Percentiles rank a stretch among this genome's conserved stretches.
Conservation (phyloP, 2,329 filamentous ascomycete genomes). For the Leptographium radiaticola region DNA sequence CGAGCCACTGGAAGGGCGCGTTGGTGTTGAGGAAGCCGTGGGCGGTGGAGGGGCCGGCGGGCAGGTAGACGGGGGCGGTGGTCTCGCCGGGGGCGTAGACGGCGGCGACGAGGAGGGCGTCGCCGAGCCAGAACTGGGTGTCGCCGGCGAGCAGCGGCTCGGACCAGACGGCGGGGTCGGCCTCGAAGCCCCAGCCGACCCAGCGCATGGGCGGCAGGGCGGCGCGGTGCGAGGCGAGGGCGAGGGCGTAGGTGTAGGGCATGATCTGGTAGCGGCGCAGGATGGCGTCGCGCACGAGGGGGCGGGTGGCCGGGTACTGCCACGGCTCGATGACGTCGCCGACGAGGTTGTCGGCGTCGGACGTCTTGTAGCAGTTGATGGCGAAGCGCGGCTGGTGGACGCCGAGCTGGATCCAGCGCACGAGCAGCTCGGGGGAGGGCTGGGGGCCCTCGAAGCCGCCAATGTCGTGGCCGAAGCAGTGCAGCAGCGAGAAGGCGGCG, state of each 20-base stretch:
- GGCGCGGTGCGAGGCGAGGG: constrained; percentile 45
- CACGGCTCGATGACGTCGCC: constrained; percentile 67
- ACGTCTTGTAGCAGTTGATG: constrained; percentile 70
- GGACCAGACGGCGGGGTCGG: constrained; percentile 53
- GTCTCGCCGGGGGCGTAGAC: constrained; percentile 49
- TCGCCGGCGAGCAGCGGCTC: constrained; percentile 45
- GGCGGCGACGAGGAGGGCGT: constrained; percentile 50
- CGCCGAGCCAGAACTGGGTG: constrained; percentile 61
- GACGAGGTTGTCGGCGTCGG: constrained; percentile 47
- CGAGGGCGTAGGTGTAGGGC: constrained; percentile 56
- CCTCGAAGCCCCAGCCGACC: constrained; percentile 61
- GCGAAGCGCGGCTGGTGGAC: constrained; percentile 58
- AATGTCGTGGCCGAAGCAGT: constrained; percentile 62
- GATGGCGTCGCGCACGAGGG: constrained; percentile 50
- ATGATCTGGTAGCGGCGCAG: constrained; percentile 59
- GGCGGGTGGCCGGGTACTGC: constrained; percentile 59
- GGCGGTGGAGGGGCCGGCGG: constrained; percentile 22
- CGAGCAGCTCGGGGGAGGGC: constrained; percentile 54
- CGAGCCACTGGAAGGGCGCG: constrained; percentile 36
- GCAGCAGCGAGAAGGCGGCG: constrained; percentile 54
- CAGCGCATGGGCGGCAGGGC: constrained; percentile 56
- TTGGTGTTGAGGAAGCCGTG: constrained; percentile 47
- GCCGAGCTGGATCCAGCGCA: constrained; percentile 62
- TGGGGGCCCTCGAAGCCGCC: constrained; percentile 65
- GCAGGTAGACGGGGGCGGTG: constrained; percentile 48